Conservation (phyloP, 2,329 filamentous ascomycete species). For the Curvularia sp. region DNA sequence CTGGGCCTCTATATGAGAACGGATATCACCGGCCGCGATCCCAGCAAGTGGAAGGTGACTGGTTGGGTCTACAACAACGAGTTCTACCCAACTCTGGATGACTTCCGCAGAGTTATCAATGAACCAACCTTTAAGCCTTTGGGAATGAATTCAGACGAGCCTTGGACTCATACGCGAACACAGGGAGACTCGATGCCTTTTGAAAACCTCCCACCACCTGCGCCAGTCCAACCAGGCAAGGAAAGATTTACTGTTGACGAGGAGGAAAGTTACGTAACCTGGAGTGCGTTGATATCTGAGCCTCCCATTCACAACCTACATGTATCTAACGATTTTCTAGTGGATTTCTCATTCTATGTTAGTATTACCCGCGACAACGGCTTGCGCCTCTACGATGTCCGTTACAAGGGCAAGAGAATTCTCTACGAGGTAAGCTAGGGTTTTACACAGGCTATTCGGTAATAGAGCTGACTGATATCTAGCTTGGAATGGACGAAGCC, state of each 20-base stretch:
- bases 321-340: background rate
- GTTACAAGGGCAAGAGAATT: slow-evolving; percentile 2
- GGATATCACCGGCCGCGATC: slow-evolving; percentile 2
- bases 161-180: slow-evolving; percentile 5
- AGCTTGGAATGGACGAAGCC: slow-evolving; percentile 4
- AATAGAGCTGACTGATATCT: background rate
- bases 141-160: slow-evolving; percentile 4
- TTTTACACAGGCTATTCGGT: background rate
- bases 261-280: background rate
- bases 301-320: background rate
- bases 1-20: slow-evolving; percentile 5
- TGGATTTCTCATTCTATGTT: slow-evolving; percentile 6
- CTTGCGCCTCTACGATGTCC: slow-evolving; percentile 2
- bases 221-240: background rate
- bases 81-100: slow-evolving; percentile 3
- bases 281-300: background rate
- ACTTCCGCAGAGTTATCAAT: background rate
- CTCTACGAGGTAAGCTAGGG: background rate
- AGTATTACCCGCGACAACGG: slow-evolving; percentile 1
- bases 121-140: background rate
- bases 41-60: slow-evolving; percentile 2
- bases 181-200: background rate
- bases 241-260: slow-evolving; percentile 3
- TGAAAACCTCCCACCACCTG: background rate
- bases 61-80: slow-evolving; percentile 3